Conservation (phyloP, 2,329 filamentous ascomycete genomes). For the Cadophora sp. region DNA sequence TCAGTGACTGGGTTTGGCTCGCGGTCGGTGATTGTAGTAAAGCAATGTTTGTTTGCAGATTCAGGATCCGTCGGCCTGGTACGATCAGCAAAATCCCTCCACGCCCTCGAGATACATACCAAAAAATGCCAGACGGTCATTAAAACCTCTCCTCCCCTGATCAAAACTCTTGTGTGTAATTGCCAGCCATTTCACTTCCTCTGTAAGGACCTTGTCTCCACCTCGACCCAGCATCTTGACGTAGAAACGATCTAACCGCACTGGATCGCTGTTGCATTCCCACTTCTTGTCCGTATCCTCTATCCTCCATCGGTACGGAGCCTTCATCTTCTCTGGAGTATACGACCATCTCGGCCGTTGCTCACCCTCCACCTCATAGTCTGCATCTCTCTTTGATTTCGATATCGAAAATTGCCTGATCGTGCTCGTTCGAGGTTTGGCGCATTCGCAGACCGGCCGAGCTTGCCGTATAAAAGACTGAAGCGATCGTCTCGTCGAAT, state of each 20-base stretch:
- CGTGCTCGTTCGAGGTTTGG: slow-evolving; percentile 28
- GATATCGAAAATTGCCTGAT: slow-evolving; percentile 40
- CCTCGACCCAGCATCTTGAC: slow-evolving; percentile 74
- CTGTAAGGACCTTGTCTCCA: slow-evolving; percentile 76
- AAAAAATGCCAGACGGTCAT: slow-evolving; percentile 88
- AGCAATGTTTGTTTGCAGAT: slow-evolving; percentile 69
- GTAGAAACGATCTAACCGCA: slow-evolving; percentile 79
- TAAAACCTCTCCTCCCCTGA: slow-evolving; percentile 91
- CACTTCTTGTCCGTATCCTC: slow-evolving; percentile 62
- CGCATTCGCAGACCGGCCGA: slow-evolving; percentile 38
- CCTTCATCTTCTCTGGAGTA: slow-evolving; percentile 74
- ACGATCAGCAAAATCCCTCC: slow-evolving; percentile 30
- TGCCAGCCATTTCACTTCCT: slow-evolving; percentile 95
- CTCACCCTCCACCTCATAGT: slow-evolving; percentile 43
- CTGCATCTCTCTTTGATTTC: slow-evolving; percentile 38
- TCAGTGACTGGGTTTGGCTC: slow-evolving; percentile 39
- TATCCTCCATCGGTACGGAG: slow-evolving; percentile 63
- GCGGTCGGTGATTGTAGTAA: slow-evolving; percentile 55
- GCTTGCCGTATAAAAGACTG: slow-evolving; percentile 45
- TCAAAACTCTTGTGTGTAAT: slow-evolving; percentile 99
- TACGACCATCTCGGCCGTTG: slow-evolving; percentile 70
- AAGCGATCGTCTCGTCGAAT: slow-evolving; percentile 50
- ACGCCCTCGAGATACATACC: slow-evolving; percentile 59
- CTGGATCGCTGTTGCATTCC: slow-evolving; percentile 77
- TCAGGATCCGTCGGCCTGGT: slow-evolving; percentile 62